Base-by-base conservation (phyloP, 257 asterid species). In the Oldenlandia corymbosa region DNA sequence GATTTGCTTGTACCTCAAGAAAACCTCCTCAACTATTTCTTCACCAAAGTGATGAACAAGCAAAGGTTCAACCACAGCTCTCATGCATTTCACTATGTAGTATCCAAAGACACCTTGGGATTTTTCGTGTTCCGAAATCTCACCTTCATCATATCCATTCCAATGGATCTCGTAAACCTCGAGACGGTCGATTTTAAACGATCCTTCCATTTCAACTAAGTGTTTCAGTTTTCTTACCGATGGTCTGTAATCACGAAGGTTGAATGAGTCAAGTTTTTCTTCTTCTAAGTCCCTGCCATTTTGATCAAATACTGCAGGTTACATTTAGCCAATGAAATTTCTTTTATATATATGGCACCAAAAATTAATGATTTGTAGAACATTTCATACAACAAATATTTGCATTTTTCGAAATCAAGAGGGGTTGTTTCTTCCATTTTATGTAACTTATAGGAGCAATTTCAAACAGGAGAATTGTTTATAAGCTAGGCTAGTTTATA, bases 1-100 rank as follows among this genome's bases (percentile, higher is more conserved):
- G 12, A 73, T 67, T 6, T 62, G 39, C 68, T 23, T 57, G 32
- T 83, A 85, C 43, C 53, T 84, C 0, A 24, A 12, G 42, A 88
- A 88, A 9, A 82, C 17, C 5, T 45, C 48, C 24, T 85, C 94
- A 0, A 88, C 75, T 36, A 80, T 36, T 1, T 46, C 42, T 10
- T 69, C 73, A 3, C 84, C 87, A 39, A 88, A 85, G 64, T 85
- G 96, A n/a, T 66, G 68, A 21, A 74, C 71, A 53, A 85, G 53
- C 72, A 88, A 41, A 2, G 96, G 83, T 61, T 88, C 96, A 1
- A 80, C 81, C 66, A 85, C 88, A 1, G 92, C 80, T 68, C 96
- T 79, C 77, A 88, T 77, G 76, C 90, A 84, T 34, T 63, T 67
- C 1, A 86, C 71, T 16, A 85, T 80, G 31, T 60, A 53, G 65